These are phyloP conservation scores for Macadamia tetraphylla DNA, from an alignment of 164 flowering plant genomes.

Conservation along the genomic window DNA sequence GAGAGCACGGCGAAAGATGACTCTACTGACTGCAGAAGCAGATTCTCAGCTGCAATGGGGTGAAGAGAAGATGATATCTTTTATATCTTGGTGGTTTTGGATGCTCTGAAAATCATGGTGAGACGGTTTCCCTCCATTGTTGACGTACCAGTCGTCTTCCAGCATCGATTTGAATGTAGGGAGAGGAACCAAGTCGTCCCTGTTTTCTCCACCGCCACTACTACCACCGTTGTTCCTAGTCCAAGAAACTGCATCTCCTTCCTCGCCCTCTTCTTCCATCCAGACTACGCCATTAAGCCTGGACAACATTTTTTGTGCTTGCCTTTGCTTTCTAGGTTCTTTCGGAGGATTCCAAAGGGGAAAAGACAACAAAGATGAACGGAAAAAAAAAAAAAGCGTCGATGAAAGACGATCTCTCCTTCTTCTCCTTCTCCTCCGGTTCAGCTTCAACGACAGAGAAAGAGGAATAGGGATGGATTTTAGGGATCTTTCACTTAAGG, in stretches of 20 bases:
- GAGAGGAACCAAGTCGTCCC: conserved; percentile 40
- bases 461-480: too few species aligned
- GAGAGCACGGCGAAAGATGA: conserved; percentile 39
- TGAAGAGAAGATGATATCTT: conserved; percentile 32
- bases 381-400: background rate
- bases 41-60: conserved; percentile 31
- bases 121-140: conserved; percentile 10
- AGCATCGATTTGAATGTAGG: conserved; percentile 57
- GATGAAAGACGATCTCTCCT: too few species aligned
- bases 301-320: conserved; percentile 18
- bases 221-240: conserved; percentile 12
- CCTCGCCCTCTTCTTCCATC: conserved; percentile 39
- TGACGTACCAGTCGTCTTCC: conserved; percentile 49
- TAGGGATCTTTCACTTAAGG: too few species aligned
- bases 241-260: conserved; percentile 35
- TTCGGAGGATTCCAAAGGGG: conserved; percentile 1
- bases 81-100: conserved; percentile 33
- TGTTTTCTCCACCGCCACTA: conserved; percentile 9
- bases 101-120: conserved; percentile 20
- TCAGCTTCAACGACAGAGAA: too few species aligned
- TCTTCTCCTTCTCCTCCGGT: too few species aligned
- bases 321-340: conserved; percentile 3
- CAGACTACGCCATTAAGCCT: conserved; percentile 29
- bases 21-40: conserved; percentile 42
- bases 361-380: background rate